A percentile compares a stretch with the other conserved stretches of the same genome.
These are phyloP conservation scores for Datura wrightii DNA, from an alignment of 257 asterid genomes.

Conservation along the genomic window DNA sequence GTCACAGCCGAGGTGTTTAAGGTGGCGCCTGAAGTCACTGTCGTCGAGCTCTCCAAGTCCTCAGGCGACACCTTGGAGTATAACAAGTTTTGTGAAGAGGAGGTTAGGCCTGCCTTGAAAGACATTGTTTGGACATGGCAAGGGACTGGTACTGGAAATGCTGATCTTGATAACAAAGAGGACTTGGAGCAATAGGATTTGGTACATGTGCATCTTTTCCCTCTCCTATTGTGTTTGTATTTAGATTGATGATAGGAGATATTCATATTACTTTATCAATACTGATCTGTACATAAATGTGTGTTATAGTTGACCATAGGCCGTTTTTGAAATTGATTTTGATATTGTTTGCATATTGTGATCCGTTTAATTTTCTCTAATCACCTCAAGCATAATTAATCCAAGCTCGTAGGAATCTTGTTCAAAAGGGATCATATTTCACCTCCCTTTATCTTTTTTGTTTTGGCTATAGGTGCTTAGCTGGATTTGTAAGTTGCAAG, in stretches of 20 bases:
- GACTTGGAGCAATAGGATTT: conserved; percentile 21
- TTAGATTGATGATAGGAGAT: conserved; percentile 30
- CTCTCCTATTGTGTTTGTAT: too few species aligned
- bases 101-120: conserved; percentile 60
- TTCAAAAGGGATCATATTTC: background rate
- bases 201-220: background rate
- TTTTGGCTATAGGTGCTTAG: background rate
- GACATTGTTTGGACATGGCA: conserved; percentile 49
- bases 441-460: background rate
- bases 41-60: conserved; percentile 64
- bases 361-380: background rate
- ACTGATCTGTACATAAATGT: conserved; percentile 29
- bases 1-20: conserved; percentile 46
- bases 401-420: background rate
- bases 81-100: conserved; percentile 63
- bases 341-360: background rate
- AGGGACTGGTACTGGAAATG: conserved; percentile 14
- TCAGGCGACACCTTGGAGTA: conserved; percentile 74
- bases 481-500: conserved; percentile 21
- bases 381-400: background rate
- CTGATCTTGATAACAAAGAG: background rate
- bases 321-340: background rate
- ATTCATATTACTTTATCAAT: conserved; percentile 37
- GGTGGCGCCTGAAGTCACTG: conserved; percentile 67
- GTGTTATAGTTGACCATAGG: background rate